phyloP scores from a whole-genome alignment of 768 basidiomycete genomes.

The Fomitopsis pulvina region DNA sequence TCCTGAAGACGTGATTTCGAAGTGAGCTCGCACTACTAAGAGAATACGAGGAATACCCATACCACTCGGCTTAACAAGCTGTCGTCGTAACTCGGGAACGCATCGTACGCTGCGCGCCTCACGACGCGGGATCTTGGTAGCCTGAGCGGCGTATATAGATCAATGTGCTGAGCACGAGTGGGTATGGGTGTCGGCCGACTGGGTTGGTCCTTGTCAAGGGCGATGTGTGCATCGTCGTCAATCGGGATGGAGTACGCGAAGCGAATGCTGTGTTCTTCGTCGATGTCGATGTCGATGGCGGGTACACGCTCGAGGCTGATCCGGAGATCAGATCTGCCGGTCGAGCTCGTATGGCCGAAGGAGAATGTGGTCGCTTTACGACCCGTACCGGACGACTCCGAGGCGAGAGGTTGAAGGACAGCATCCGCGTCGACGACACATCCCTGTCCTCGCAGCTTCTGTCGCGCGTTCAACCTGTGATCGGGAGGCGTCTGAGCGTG shows the following conservation, averaged over 20 bases:
- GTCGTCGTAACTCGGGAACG: too few species aligned
- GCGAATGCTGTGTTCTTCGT: background rate
- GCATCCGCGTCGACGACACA: background rate
- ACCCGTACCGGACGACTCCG: background rate
- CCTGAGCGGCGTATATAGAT: background rate
- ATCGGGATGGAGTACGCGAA: background rate
- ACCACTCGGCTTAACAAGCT: too few species aligned
- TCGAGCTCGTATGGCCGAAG: background rate
- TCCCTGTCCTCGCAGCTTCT: background rate
- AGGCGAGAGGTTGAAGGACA: background rate
- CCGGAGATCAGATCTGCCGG: background rate
- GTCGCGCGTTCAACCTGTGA: slow-evolving; percentile 15
- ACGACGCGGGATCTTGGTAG: background rate
- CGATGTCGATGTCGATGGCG: background rate
- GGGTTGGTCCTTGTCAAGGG: background rate
- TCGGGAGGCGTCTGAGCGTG: background rate
- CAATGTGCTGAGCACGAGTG: background rate
- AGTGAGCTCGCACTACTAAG: too few species aligned
- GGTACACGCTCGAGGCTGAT: background rate
- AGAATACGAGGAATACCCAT: too few species aligned
- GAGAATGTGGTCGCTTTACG: background rate
- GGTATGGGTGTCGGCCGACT: background rate
- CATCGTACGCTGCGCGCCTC: background rate
- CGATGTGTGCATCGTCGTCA: background rate
- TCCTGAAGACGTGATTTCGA: too few species aligned